Conservation (phyloP, 257 asterid species). For the Datura wrightii region DNA sequence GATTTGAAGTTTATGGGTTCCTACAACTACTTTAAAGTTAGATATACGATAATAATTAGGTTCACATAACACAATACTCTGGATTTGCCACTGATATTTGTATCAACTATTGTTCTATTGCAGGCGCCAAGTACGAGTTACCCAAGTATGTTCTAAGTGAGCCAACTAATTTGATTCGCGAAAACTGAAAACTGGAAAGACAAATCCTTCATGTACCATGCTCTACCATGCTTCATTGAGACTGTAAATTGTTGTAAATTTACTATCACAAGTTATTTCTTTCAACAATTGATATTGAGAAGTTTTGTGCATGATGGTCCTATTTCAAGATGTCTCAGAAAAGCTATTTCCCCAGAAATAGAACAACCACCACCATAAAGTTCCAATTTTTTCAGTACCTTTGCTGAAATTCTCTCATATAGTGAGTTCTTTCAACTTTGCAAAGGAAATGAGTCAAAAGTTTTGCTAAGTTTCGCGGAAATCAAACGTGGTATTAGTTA, state of each 20-base stretch:
- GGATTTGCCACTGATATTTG: not conserved
- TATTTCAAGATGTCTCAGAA: not conserved
- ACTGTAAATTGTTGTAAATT: conserved; percentile 28
- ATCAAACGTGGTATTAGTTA: not conserved
- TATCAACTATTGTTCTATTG: not conserved
- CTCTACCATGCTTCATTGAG: not conserved
- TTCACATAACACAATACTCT: not conserved
- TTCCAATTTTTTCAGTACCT: not conserved
- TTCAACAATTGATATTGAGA: not conserved
- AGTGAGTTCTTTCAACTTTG: not conserved
- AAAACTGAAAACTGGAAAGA: conserved; percentile 31
- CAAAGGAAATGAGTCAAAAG: not conserved
- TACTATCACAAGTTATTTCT: not conserved
- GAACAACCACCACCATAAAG: not conserved
- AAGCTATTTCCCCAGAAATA: not conserved
- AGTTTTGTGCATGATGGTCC: not conserved
- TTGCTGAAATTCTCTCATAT: not conserved
- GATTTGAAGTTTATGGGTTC: not conserved
- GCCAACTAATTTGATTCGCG: conserved; percentile 75
- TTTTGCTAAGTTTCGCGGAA: not conserved
- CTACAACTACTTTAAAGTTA: not conserved
- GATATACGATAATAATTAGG: not conserved
- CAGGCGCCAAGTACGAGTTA: conserved; percentile 84
- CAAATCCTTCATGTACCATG: not conserved
- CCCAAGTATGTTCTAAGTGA: conserved; percentile 83